Evolutionary conservation across 192 early-diverging fungal genomes (phyloP).

Genomic region (Coemansia sp.): DNA sequence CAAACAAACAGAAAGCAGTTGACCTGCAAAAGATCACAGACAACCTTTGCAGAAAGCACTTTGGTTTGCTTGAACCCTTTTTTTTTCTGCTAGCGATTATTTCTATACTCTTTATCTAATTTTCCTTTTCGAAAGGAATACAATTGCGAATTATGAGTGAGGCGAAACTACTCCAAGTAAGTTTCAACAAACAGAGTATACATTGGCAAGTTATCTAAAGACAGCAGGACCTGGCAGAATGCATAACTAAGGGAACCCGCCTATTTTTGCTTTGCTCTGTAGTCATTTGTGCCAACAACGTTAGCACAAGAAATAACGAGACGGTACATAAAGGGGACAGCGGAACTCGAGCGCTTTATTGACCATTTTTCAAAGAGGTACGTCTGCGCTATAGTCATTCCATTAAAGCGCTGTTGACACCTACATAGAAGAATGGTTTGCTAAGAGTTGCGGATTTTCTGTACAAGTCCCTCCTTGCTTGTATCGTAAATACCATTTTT

Average conservation of each 20-base stretch:
- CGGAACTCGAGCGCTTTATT: constrained; percentile 31
- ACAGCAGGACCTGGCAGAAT: too few species aligned
- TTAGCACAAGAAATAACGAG: constrained; percentile 39
- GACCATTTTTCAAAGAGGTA: constrained; percentile 43
- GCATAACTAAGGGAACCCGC: neutral
- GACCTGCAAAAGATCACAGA: too few species aligned
- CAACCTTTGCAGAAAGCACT: too few species aligned
- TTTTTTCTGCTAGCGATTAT: neutral
- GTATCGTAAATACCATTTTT: too few species aligned
- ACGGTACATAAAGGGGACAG: constrained; percentile 28
- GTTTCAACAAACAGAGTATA: neutral
- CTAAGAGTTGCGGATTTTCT: neutral
- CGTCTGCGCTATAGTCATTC: neutral
- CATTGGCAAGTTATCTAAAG: too few species aligned
- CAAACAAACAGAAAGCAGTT: too few species aligned
- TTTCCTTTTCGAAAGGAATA: neutral
- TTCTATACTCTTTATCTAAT: constrained; percentile 1
- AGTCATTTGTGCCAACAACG: constrained; percentile 30
- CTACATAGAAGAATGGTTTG: neutral
- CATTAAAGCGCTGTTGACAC: neutral
- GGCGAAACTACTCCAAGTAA: constrained; percentile 23
- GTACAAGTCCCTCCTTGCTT: neutral
- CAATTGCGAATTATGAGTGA: constrained; percentile 23
- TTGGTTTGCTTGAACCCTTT: too few species aligned
- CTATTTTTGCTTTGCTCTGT: neutral